Base-by-base conservation (phyloP, 371 early-diverging fungal genomes). In the Haplosporangium sp. region DNA sequence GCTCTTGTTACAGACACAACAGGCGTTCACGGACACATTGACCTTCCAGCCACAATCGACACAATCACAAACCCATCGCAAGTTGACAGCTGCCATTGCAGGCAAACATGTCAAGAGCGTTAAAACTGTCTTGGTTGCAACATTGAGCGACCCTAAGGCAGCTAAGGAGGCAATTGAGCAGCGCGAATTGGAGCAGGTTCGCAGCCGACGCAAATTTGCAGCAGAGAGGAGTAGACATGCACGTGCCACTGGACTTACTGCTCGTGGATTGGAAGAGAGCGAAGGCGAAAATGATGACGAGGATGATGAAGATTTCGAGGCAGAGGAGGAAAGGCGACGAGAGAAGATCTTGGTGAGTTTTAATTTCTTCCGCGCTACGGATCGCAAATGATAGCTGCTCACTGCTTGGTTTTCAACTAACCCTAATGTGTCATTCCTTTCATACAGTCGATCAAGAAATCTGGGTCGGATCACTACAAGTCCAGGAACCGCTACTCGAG, bases 1-100 rank as follows among this genome's bases (percentile, higher is more conserved):
- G n/a, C 86, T 88, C 37, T 83, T 91, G 36, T 67, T 94, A 38
- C 90, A 93, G 63, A 91, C 88, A 18, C 92, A 93, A 61, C 82
- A 83, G 20, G 85, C 87, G 38, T 84, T 94, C 48, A 89, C 85
- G 5, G 84, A 89, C 38, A 83, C 85, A 16, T 87, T 94, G 90
- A 84, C 87, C 11, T 92, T 95, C 83, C 86, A 86, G 42, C 93
- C 95, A 4, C 81, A 84, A 38, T 86, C 86, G 48, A 81, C 87
- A 1, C 86, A 82, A 37, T 84, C 89, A 37, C 70, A 81, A 20
- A 91, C 93, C 0, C 93, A 93, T 75, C 84, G 86, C 69, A 87
- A 88, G 56, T 61, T 94, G 37, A 91, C 89, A 4, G 87, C 86
- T 6, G 84, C 88, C 16, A 91, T 92, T 55, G 89, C 90, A 6